Evolutionary conservation across 768 basidiomycete genomes (phyloP).

Genomic region (Trametes sanguinea): DNA sequence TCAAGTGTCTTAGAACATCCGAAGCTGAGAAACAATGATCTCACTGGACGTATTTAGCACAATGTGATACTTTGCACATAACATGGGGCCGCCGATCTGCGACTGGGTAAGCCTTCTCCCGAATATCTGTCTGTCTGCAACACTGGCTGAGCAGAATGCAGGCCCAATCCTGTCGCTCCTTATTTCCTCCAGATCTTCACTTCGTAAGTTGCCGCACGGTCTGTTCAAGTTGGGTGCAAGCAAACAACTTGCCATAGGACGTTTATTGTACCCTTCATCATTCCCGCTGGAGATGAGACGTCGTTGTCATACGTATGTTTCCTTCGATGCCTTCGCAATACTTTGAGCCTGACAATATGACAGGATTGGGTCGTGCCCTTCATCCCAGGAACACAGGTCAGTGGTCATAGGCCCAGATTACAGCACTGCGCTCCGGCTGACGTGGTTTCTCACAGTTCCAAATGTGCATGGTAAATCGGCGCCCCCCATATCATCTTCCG

Average conservation of each 20-base stretch:
- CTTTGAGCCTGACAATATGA: not conserved
- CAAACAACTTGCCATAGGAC: conserved; percentile 35
- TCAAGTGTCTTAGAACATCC: not conserved
- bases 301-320: conserved; percentile 49
- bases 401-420: conserved; percentile 5
- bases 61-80: conserved; percentile 37
- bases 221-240: not conserved
- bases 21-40: not conserved
- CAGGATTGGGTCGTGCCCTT: conserved; percentile 65
- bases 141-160: conserved; percentile 25
- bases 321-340: not conserved
- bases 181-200: conserved; percentile 64
- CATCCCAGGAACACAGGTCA: conserved; percentile 54
- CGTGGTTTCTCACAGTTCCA: conserved; percentile 46
- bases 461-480: conserved; percentile 59
- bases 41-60: conserved; percentile 26
- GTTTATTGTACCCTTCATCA: conserved; percentile 52
- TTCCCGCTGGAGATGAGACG: conserved; percentile 44
- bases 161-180: conserved; percentile 56
- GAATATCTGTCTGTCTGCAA: not conserved
- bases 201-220: conserved; percentile 45
- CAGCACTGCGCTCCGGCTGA: not conserved
- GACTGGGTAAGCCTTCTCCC: conserved; percentile 30
- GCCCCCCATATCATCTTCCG: conserved; percentile 19
- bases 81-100: conserved; percentile 32